Base-by-base conservation (phyloP, 116 monocot species). In the Iris pallida region DNA sequence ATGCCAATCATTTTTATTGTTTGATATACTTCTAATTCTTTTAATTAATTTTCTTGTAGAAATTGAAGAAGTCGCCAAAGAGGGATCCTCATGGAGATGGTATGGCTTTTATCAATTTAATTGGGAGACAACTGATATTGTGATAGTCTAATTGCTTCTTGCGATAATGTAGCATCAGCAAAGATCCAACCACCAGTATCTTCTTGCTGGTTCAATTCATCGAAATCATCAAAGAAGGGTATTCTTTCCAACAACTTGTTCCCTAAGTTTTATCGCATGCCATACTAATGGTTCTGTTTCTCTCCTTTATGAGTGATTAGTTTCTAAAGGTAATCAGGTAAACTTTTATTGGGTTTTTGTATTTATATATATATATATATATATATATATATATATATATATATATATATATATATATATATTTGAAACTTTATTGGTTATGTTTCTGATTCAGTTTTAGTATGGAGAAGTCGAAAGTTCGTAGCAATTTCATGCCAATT, bases 151-250 rank as follows among this genome's bases (percentile, higher is more conserved):
- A 45, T 20, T 58, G n/a, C 20, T 75, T 14, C 14, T 60, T 74
- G 13, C 66, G 4, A 65, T 78, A 9, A 16, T 81, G 52, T 67
- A 92, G 92, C 20, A 47, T 42, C 43, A 20, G 57, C 80, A 42
- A 74, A 74, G 48, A 42, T 47, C 43, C 73, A 71, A 42, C 16
- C 51, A 45, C 65, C 74, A 59, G 45, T 63, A 48, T 58, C 75
- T 17, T 49, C 45, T 61, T 70, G 69, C 41, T 92, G 88, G 86
- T 92, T 92, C 62, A 51, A 41, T 10, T 52, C 48, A 54, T 61
- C 79, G 56, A 92, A 85, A 78, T 77, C 88, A 57, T 6, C 75
- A 63, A 83, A 88, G 63, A 92, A 88, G n/a, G 92, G 92, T 88
- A 67, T 45, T 14, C 20, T 53, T 73, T 51, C 20, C 8, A 8